Base-by-base conservation (phyloP, 768 basidiomycete species). In the Boletus pseudo-olivaceus region DNA sequence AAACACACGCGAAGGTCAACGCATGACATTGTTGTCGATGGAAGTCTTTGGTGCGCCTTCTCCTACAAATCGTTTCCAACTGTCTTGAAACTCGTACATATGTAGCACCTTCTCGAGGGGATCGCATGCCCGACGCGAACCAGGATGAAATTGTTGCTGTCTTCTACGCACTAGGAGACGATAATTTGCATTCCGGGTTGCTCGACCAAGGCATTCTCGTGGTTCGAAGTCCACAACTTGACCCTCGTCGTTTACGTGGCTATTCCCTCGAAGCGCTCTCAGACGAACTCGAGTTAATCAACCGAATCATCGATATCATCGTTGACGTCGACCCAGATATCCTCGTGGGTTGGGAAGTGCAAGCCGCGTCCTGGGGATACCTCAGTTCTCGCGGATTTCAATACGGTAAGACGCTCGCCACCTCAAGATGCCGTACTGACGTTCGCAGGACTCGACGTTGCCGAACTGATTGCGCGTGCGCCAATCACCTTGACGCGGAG, bases 331-430 rank as follows among this genome's bases (percentile, higher is more conserved):
- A 98, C 72, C 97, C 97, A 0, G 97, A 99, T 67, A 86, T 98
- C 38, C 64, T 98, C 8, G 79, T 83, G 0, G 96, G 96, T 15
- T 98, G 93, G 92, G 96, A 99, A 56, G 78, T 96, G 12, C 93
- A 97, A 65, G 75, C 76, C 19, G 77, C 80, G 3, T 93, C 91
- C 7, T 99, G 97, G 96, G 95, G 95, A 0, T 98, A 93, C 69
- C 72, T 97, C 1, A 74, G 78, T 46, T 80, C 81, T n/a, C 79
- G 96, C 39, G 88, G 83, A 15, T 67, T 67, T 49, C 67, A 71
- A 5, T 82, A 83, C 56, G 85, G 91, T 89, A 50, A 30, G 51
- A 50, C 39, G 40, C 20, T 26, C 40, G 2, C 27, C 23, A 33
- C 20, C 12, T 48, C 38, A 33, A 38, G 49, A 57, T 5, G 7